Evolutionary conservation across 129 eudicot species (phyloP), one percentile per base, ranked within the genome.

Genomic region (Artemisia tridentata): DNA sequence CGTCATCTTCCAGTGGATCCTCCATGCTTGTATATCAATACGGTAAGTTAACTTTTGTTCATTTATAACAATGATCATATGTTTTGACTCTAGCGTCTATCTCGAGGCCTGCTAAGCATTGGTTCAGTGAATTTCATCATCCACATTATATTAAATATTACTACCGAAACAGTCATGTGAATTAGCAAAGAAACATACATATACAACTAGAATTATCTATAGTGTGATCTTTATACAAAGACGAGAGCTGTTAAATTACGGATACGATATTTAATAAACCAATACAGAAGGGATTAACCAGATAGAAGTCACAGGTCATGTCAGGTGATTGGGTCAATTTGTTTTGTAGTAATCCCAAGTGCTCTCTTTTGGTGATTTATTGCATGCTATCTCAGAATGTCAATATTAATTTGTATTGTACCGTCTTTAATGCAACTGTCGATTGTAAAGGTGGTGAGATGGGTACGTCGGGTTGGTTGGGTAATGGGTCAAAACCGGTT

Each of bases 1-100:
- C 73, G 97, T 95, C 80, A 73, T 90, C 72, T 81, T 84, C 84
- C 96, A 95, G 56, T 95, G 97, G 99, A 88, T 88, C 78, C 67
- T 95, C 51, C 99, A 95, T 84, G 93, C 88, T 77, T 90, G 80
- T 73, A 83, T 86, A 58, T 85, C 86, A 19, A 56, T 88, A 41
- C 65, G 88, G 99, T 93, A 84, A 58, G 70, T 34, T 49, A 41
- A 59, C 59, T 23, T 43, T 16, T 2, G 7, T 12, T 77, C 31
- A 6, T 59, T 7, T 16, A 63, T 52, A 18, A 11, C 29, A 49
- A 5, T 23, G 9, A 23, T 52, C 57, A 41, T 55, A 38, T 7
- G 57, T 23, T 66, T 18, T 65, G 14, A 51, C 7, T 50, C 13
- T 62, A n/a, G 31, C 0, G 5, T 68, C 11, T 56, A 8, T 0